phyloP scores from a whole-genome alignment of 768 basidiomycete species.

The Tulasnella sp. region DNA sequence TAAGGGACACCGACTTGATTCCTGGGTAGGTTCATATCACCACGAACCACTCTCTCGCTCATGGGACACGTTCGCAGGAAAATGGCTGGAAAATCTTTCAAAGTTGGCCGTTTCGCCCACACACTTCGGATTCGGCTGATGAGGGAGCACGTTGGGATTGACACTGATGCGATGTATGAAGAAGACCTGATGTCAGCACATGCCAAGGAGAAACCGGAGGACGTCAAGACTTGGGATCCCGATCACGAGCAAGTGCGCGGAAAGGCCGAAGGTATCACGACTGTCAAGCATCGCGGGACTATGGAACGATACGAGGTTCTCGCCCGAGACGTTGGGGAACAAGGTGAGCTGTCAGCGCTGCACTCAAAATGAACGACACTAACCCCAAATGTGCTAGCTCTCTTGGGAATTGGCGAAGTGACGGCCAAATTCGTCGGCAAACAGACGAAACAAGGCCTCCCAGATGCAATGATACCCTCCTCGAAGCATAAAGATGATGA shows the following conservation, averaged over 20 bases:
- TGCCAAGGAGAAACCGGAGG: slow-evolving; percentile 54
- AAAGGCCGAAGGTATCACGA: slow-evolving; percentile 39
- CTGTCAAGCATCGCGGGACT: slow-evolving; percentile 30
- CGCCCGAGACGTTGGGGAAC: slow-evolving; percentile 47
- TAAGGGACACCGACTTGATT: slow-evolving; percentile 97
- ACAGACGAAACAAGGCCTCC: slow-evolving; percentile 50
- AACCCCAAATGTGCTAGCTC: too few relatives aligned
- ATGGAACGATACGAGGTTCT: neutral
- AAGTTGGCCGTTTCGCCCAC: slow-evolving; percentile 97
- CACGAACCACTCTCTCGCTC: neutral
- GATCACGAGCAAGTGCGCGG: slow-evolving; percentile 59
- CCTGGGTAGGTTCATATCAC: slow-evolving; percentile 61
- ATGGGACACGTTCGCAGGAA: slow-evolving; percentile 53
- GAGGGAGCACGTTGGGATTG: slow-evolving; percentile 94
- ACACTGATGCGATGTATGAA: slow-evolving; percentile 85
- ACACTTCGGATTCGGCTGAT: slow-evolving; percentile 90
- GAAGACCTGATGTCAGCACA: slow-evolving; percentile 65
- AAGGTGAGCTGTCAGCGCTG: slow-evolving; percentile 53
- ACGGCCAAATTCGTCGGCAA: slow-evolving; percentile 47
- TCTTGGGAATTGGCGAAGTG: slow-evolving; percentile 48
- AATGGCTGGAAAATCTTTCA: slow-evolving; percentile 93
- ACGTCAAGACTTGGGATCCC: slow-evolving; percentile 72
- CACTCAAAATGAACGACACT: too few relatives aligned
- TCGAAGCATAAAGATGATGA: slow-evolving; percentile 54
- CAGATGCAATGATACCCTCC: slow-evolving; percentile 48